Conservation (phyloP, 345 rosid species). For the Corchorus capsularis region DNA sequence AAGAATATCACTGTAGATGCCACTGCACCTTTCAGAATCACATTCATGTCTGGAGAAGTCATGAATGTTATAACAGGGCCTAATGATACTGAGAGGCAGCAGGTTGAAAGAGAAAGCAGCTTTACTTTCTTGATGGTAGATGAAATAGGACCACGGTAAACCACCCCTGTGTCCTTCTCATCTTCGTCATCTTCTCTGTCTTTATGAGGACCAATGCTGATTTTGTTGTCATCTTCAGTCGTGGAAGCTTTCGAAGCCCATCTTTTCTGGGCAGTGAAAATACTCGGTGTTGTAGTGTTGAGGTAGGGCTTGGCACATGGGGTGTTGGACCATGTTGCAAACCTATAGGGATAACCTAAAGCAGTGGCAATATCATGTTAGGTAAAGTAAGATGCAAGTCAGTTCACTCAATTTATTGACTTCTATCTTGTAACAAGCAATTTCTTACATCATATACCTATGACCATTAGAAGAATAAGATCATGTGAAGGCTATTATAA, state of each 20-base stretch:
- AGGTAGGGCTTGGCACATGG: slow-evolving; percentile 34
- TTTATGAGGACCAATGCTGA: slow-evolving; percentile 72
- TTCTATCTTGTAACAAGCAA: neutral
- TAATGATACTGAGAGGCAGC: slow-evolving; percentile 90
- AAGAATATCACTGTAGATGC: slow-evolving; percentile 83
- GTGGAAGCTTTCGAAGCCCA: slow-evolving; percentile 64
- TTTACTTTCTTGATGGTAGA: slow-evolving; percentile 91
- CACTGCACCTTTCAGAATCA: slow-evolving; percentile 88
- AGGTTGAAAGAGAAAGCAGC: slow-evolving; percentile 88
- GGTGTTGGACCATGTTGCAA: slow-evolving; percentile 35
- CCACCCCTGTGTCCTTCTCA: slow-evolving; percentile 49
- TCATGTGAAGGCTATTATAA: neutral
- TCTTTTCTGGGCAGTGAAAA: slow-evolving; percentile 39
- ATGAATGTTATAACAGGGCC: slow-evolving; percentile 94
- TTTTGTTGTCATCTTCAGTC: slow-evolving; percentile 57
- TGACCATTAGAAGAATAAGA: neutral
- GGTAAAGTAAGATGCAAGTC: neutral
- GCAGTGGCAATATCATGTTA: neutral
- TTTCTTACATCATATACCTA: neutral
- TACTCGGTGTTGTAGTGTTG: slow-evolving; percentile 19
- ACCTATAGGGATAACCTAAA: slow-evolving; percentile 45
- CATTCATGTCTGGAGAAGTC: slow-evolving; percentile 79
- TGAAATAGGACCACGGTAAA: slow-evolving; percentile 84
- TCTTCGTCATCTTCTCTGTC: slow-evolving; percentile 38
- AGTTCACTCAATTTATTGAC: neutral